These are phyloP conservation scores for Lasiosphaeria miniovina DNA, from an alignment of 495 filamentous ascomycete species.

Conservation along the genomic window DNA sequence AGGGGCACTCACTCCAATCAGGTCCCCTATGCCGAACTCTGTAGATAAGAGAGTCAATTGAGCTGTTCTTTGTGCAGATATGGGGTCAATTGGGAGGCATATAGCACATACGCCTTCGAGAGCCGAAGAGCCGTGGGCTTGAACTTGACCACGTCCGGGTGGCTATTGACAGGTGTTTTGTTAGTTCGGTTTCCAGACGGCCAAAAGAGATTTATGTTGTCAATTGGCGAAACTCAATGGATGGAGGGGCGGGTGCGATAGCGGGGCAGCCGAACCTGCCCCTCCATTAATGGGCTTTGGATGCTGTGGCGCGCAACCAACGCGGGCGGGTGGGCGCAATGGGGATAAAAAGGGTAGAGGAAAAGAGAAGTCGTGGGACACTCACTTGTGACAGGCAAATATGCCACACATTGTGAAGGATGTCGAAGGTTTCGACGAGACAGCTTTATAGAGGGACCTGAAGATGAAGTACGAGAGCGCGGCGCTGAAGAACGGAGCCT, in stretches of 20 bases:
- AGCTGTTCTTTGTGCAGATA: constrained; percentile 19
- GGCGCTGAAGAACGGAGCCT: constrained; percentile 28
- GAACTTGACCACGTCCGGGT: constrained; percentile 94
- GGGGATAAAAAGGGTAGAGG: constrained; percentile 12
- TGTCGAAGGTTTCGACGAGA: constrained; percentile 9
- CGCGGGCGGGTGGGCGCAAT: neutral
- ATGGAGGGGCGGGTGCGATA: constrained; percentile 5
- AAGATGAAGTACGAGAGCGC: constrained; percentile 16
- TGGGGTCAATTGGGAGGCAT: constrained; percentile 30
- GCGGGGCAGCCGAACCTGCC: constrained; percentile 26
- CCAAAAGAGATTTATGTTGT: neutral
- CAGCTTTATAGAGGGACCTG: constrained; percentile 13
- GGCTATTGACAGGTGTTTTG: constrained; percentile 50
- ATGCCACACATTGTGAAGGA: constrained; percentile 68
- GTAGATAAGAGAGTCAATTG: constrained; percentile 42
- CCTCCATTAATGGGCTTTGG: constrained; percentile 26
- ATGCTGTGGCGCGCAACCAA: neutral
- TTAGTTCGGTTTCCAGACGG: constrained; percentile 10
- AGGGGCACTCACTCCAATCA: constrained; percentile 83
- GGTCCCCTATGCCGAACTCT: constrained; percentile 95
- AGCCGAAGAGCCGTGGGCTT: constrained; percentile 95
- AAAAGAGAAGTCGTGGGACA: too few relatives aligned
- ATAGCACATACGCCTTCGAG: constrained; percentile 85
- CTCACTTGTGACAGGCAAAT: constrained; percentile 90
- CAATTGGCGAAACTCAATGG: neutral